These are phyloP conservation scores for Claviceps africana DNA, from an alignment of 2,329 filamentous ascomycete genomes.

Conservation along the genomic window DNA sequence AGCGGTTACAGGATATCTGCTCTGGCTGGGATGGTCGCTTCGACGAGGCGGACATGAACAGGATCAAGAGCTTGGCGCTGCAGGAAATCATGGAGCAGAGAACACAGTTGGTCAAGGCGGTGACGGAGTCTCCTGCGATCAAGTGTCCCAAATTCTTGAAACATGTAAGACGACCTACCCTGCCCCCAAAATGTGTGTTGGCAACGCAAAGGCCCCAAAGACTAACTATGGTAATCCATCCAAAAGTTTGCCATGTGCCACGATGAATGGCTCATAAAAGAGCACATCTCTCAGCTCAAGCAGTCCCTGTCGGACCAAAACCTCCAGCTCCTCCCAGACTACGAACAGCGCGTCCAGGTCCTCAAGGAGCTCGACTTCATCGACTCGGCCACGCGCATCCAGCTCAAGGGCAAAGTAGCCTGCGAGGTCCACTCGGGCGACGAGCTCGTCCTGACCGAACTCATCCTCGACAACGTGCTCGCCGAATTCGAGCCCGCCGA, in stretches of 20 bases:
- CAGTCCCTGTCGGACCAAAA: slow-evolving; percentile 92
- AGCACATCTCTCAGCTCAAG: slow-evolving; percentile 78
- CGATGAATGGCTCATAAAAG: slow-evolving; percentile 90
- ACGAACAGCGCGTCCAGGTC: slow-evolving; percentile 86
- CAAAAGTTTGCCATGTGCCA: slow-evolving; percentile 76
- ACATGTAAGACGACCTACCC: slow-evolving; percentile 46
- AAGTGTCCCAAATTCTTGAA: slow-evolving; percentile 69
- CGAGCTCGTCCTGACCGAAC: slow-evolving; percentile 87
- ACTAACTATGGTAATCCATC: neutral
- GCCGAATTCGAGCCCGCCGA: slow-evolving; percentile 92
- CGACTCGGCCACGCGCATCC: slow-evolving; percentile 72
- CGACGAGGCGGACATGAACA: slow-evolving; percentile 71
- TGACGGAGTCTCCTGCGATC: slow-evolving; percentile 51
- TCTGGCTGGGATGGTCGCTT: slow-evolving; percentile 64
- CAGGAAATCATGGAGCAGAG: slow-evolving; percentile 68
- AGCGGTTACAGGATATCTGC: slow-evolving; percentile 55
- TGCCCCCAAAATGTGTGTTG: neutral
- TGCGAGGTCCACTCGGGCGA: slow-evolving; percentile 97
- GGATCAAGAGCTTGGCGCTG: slow-evolving; percentile 69
- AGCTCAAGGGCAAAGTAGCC: slow-evolving; percentile 94
- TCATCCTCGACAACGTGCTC: slow-evolving; percentile 91
- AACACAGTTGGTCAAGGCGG: slow-evolving; percentile 44
- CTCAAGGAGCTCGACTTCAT: slow-evolving; percentile 87
- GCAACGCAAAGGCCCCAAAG: neutral
- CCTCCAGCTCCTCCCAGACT: slow-evolving; percentile 86